Percentiles rank a stretch among this genome's conserved stretches.
Conservation (phyloP, 371 early-diverging fungal genomes). For the Funneliformis caledonium region DNA sequence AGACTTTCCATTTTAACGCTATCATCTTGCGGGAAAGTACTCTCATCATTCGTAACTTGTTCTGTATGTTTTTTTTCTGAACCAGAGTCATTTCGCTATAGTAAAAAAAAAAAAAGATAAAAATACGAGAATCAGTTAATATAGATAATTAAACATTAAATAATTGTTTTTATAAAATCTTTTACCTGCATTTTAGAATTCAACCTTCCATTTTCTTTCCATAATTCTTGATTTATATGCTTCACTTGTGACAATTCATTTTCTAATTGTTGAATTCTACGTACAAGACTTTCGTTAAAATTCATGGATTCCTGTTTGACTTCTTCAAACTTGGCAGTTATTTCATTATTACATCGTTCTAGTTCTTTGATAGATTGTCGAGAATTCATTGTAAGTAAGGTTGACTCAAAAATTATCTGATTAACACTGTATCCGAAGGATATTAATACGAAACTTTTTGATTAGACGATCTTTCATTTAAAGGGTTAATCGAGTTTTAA, state of each 20-base stretch:
- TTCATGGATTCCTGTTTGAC: constrained; percentile 20
- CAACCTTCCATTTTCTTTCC: constrained; percentile 78
- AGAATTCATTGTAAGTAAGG: no score
- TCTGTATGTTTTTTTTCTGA: background rate
- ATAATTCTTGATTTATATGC: constrained; percentile 69
- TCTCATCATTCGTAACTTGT: background rate
- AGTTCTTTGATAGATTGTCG: constrained; percentile 11
- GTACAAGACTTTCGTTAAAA: constrained; percentile 7
- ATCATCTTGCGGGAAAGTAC: constrained; percentile 22
- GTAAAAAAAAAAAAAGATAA: background rate
- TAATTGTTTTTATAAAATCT: background rate
- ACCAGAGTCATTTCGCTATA: background rate
- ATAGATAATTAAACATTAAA: background rate
- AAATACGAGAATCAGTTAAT: no score
- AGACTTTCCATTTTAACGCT: constrained; percentile 39
- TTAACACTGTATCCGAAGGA: no score
- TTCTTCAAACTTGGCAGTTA: constrained; percentile 12
- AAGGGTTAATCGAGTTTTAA: no score
- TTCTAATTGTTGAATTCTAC: constrained; percentile 50
- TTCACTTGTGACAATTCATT: constrained; percentile 65
- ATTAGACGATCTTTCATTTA: no score
- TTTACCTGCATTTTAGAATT: no score
- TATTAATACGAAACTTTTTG: no score
- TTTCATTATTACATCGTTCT: constrained; percentile 26
- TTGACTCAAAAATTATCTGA: no score